These are phyloP conservation scores for Picochlorum sp. DNA, from an alignment of 139 green algal genomes.

Conservation along the genomic window DNA sequence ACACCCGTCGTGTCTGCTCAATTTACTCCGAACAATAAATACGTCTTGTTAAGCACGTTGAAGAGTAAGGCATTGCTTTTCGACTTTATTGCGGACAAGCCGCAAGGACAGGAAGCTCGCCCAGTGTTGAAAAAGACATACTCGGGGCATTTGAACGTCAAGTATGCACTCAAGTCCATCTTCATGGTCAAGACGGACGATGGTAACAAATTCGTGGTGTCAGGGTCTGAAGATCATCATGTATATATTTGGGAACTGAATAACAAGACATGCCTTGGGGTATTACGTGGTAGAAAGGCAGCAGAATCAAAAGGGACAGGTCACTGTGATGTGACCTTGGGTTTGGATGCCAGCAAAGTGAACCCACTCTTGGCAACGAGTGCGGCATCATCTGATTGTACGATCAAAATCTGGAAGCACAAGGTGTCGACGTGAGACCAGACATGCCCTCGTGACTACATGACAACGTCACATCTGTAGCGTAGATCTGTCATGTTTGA, in stretches of 20 bases:
- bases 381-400: constrained; percentile 45
- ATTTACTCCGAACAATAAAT: constrained; percentile 83
- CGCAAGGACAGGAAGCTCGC: no score
- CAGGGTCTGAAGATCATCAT: constrained; percentile 71
- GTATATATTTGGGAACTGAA: constrained; percentile 78
- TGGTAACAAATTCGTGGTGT: constrained; percentile 52
- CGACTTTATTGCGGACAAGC: constrained; percentile 36
- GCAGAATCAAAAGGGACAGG: constrained; percentile 33
- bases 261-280: constrained; percentile 8
- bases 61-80: constrained; percentile 58
- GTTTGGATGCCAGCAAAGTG: constrained; percentile 7
- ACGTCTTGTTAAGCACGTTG: constrained; percentile 54
- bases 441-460: no score
- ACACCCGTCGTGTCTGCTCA: constrained; percentile 61
- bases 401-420: constrained; percentile 51
- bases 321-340: constrained; percentile 35
- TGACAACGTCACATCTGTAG: no score
- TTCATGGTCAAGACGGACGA: constrained; percentile 28
- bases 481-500: neutral
- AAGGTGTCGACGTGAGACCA: neutral
- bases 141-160: constrained; percentile 40
- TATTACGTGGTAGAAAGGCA: constrained; percentile 26
- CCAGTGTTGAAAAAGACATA: constrained; percentile 34
- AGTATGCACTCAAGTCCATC: constrained; percentile 9
- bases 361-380: constrained; percentile 31